These are phyloP conservation scores for Debaryomyces robertsiae DNA, from an alignment of 1,139 yeast genomes.

Conservation along the genomic window DNA sequence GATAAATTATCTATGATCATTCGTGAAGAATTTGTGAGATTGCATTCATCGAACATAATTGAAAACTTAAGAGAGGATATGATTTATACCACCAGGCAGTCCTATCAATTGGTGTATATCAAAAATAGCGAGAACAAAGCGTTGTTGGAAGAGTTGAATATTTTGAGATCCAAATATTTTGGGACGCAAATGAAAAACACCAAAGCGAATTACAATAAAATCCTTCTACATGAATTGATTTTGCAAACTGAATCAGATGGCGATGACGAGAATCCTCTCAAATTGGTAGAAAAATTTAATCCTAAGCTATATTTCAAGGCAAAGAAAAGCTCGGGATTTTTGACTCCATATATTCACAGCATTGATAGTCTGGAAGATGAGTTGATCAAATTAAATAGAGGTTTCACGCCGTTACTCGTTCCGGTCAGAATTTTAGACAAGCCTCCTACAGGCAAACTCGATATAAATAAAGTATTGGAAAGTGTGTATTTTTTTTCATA, in stretches of 20 bases:
- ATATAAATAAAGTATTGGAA: slow-evolving; percentile 32
- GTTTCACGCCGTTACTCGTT: slow-evolving; percentile 23
- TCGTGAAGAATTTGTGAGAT: slow-evolving; percentile 37
- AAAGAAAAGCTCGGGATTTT: slow-evolving; percentile 7
- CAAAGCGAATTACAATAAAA: slow-evolving; percentile 12
- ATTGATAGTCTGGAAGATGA: neutral
- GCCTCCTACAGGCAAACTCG: slow-evolving; percentile 38
- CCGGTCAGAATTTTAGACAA: slow-evolving; percentile 30
- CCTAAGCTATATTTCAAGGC: slow-evolving; percentile 27
- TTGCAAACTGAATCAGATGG: slow-evolving; percentile 13
- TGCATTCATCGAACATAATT: slow-evolving; percentile 34
- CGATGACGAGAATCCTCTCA: slow-evolving; percentile 10
- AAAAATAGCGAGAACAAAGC: slow-evolving; percentile 21
- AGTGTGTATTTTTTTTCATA: slow-evolving; percentile 45
- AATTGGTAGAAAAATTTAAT: slow-evolving; percentile 19
- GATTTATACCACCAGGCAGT: slow-evolving; percentile 23
- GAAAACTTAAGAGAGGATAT: slow-evolving; percentile 31
- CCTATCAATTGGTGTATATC: slow-evolving; percentile 41
- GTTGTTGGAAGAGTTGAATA: slow-evolving; percentile 19
- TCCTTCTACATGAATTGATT: slow-evolving; percentile 21
- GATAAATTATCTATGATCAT: slow-evolving; percentile 27
- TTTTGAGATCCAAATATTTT: slow-evolving; percentile 17
- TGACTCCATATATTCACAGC: slow-evolving; percentile 13
- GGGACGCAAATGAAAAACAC: slow-evolving; percentile 2
- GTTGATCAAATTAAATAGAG: slow-evolving; percentile 2